phyloP scores from a whole-genome alignment of 495 filamentous ascomycete species.

The Trichoderma asperelloides region DNA sequence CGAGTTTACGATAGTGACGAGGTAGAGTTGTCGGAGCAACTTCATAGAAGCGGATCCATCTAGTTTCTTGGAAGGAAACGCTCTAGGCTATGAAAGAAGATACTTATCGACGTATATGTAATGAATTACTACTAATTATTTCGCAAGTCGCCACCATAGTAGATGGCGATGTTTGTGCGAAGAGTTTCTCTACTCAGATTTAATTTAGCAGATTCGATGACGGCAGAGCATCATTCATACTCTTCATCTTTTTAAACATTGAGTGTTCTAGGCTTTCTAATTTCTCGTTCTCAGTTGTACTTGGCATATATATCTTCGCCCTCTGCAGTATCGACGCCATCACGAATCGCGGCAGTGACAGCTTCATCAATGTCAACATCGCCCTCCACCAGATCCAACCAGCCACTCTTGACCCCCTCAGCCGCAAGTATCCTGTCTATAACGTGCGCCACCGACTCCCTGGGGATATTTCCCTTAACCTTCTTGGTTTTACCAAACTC shows the following conservation, averaged over 20 bases:
- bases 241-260: no score
- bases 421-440: slow-evolving; percentile 55
- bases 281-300: neutral
- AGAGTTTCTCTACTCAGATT: no score
- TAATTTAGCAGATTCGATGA: no score
- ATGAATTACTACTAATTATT: no score
- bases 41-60: neutral
- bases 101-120: neutral
- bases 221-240: no score
- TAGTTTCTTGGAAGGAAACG: neutral
- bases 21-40: neutral
- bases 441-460: slow-evolving; percentile 63
- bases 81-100: neutral
- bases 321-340: slow-evolving; percentile 55
- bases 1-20: neutral
- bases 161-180: no score
- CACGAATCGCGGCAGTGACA: slow-evolving; percentile 53
- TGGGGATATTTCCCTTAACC: slow-evolving; percentile 46
- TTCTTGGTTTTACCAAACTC: slow-evolving; percentile 51
- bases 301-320: slow-evolving; percentile 39
- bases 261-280: no score
- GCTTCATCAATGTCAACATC: slow-evolving; percentile 52
- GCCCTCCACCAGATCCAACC: slow-evolving; percentile 41
- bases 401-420: slow-evolving; percentile 35
- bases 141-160: no score